Evolutionary conservation across 441 rosid species (phyloP).

Genomic region (Jatropha podagrica): DNA sequence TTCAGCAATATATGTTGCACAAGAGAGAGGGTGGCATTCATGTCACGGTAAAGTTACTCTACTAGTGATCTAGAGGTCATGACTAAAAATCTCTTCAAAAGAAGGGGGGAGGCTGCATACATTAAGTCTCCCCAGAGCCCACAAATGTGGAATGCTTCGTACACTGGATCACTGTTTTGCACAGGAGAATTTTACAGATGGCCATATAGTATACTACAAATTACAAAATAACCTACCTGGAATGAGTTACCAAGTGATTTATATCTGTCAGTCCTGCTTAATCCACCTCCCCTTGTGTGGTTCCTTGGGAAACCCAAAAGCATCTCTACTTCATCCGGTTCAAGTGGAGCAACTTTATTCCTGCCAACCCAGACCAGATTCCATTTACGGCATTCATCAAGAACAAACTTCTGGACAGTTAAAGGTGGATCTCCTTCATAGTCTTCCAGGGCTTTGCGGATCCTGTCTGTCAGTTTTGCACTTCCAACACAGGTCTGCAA

Average conservation of each 20-base stretch:
- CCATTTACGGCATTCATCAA: constrained; percentile 77
- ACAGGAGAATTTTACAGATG: background rate
- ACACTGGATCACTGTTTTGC: too few relatives aligned
- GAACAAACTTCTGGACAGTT: constrained; percentile 45
- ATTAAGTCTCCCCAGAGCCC: too few relatives aligned
- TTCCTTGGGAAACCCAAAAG: constrained; percentile 85
- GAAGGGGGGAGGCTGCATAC: too few relatives aligned
- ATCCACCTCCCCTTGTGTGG: constrained; percentile 92
- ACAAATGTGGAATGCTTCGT: too few relatives aligned
- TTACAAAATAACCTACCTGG: constrained; percentile 45
- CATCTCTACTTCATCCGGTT: constrained; percentile 86
- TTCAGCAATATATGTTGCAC: background rate
- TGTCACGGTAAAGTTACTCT: too few relatives aligned
- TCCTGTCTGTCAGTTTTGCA: constrained; percentile 66
- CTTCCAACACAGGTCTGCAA: constrained; percentile 63
- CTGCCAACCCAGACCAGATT: constrained; percentile 92
- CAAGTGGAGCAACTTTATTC: constrained; percentile 84
- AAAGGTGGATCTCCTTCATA: constrained; percentile 51
- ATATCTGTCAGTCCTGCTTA: constrained; percentile 68
- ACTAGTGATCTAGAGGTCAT: too few relatives aligned
- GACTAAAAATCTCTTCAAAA: too few relatives aligned
- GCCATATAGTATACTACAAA: background rate
- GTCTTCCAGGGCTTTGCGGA: constrained; percentile 54
- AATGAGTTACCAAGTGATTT: constrained; percentile 92
- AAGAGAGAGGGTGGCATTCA: background rate